These are phyloP conservation scores for Brassica cretica DNA, from an alignment of 345 rosid genomes.

Conservation along the genomic window DNA sequence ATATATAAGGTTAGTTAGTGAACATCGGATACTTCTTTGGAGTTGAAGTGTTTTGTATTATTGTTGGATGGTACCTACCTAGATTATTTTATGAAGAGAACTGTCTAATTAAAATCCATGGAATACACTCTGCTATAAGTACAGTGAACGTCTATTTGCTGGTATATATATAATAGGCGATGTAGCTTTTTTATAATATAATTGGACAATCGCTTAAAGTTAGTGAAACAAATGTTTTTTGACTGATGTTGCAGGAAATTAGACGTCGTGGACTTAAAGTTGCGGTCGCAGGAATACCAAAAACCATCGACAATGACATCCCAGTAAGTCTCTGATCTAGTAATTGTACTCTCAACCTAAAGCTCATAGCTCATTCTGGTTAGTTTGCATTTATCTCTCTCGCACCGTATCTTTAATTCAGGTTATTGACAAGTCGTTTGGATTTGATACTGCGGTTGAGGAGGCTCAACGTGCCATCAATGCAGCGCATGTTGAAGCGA, in stretches of 20 bases:
- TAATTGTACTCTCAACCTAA: conserved; percentile 12
- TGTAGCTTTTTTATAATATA: not conserved
- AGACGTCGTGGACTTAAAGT: conserved; percentile 80
- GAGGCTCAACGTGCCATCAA: conserved; percentile 95
- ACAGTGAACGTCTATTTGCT: not conserved
- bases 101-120: not conserved
- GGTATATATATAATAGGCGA: not conserved
- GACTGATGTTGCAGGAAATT: conserved; percentile 58
- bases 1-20: conserved; percentile 58
- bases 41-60: not conserved
- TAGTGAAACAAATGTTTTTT: conserved; percentile 4
- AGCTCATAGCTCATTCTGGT: not conserved
- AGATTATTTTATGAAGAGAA: conserved; percentile 13
- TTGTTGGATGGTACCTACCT: not conserved
- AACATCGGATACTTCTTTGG: not conserved
- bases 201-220: not conserved
- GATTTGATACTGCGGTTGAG: conserved; percentile 92
- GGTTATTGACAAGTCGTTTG: conserved; percentile 94
- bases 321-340: conserved; percentile 52
- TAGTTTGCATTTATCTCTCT: conserved; percentile 1
- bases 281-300: conserved; percentile 82
- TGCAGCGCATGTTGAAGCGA: conserved; percentile 92
- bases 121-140: not conserved
- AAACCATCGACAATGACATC: conserved; percentile 93
- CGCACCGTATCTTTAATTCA: conserved; percentile 38